Base-by-base conservation (phyloP, 176 grass and related monocot genomes). In the Olyra latifolia region DNA sequence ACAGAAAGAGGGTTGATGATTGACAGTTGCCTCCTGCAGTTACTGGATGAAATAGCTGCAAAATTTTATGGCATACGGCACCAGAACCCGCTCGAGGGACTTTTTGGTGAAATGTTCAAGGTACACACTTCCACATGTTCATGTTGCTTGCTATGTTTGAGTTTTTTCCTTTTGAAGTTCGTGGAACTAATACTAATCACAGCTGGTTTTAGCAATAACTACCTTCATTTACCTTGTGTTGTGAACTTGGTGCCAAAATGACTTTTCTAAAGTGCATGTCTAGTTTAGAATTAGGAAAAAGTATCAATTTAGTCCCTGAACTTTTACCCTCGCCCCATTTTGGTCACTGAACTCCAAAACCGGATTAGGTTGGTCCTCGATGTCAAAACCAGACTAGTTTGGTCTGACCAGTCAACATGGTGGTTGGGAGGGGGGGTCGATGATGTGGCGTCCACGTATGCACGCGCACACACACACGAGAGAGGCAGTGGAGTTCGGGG, bases 81-180 rank as follows among this genome's bases (percentile, higher is more conserved):
- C 59, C 91, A 91, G 84, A 89, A 86, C 75, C 78, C 83, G 24
- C 78, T 99, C 53, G 90, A 98, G 89, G 96, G 96, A 78, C 88
- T 99, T 86, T 95, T 99, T 28, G 87, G 90, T 35, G 96, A 98
- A 58, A 86, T 99, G 84, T 99, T 99, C 75, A 95, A 91, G 92
- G 96, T 99, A 88, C 69, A 58, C 19, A 47, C 23, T 28, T 57
- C 62, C 8, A 53, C 24, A 3, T 1, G 3, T 56, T 71, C 20
- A 64, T 89, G 24, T 63, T 64, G 59, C 19, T 50, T 47, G 2
- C 42, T 45, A 24, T 53, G 40, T 69, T 69, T 27, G 52, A 50
- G 25, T 73, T 62, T 5, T 13, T 70, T 52, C 29, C 42, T 62
- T 69, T 49, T 53, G 14, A 62, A 68, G 4, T 72, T 46, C 23